Evolutionary conservation across 192 early-diverging fungal species (phyloP).

Genomic region (Coemansia sp.): DNA sequence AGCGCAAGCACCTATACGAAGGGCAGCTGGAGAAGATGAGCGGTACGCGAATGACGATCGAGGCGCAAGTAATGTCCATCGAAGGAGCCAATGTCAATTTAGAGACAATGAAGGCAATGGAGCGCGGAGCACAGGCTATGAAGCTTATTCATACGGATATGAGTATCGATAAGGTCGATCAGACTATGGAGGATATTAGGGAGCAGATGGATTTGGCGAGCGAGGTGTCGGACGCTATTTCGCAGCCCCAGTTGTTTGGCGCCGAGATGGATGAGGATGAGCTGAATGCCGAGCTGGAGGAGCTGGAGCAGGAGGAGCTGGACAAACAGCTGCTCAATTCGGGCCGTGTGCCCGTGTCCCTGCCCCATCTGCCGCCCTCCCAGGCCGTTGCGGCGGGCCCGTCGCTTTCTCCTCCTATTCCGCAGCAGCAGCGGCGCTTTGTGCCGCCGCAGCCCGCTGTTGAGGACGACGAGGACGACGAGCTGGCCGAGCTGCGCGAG

Average conservation of each 20-base stretch:
- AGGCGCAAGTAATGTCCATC: constrained; percentile 94
- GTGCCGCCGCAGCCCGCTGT: constrained; percentile 1
- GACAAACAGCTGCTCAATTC: constrained; percentile 83
- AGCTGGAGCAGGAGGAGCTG: constrained; percentile 91
- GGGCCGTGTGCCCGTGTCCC: constrained; percentile 62
- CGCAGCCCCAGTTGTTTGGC: constrained; percentile 85
- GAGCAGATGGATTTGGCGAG: constrained; percentile 98
- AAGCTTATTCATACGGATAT: constrained; percentile 84
- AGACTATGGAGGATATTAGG: constrained; percentile 94
- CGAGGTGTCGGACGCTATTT: constrained; percentile 91
- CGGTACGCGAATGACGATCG: constrained; percentile 88
- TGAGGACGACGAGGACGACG: constrained; percentile 39
- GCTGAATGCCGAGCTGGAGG: constrained; percentile 85
- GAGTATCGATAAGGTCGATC: constrained; percentile 94
- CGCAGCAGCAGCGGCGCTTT: background rate
- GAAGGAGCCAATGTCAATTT: constrained; percentile 96
- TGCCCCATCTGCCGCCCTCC: constrained; percentile 57
- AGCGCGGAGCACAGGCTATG: constrained; percentile 90
- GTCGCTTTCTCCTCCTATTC: background rate
- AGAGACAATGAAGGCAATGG: constrained; percentile 95
- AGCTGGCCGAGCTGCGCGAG: constrained; percentile 50
- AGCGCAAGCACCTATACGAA: constrained; percentile 89
- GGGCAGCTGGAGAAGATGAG: constrained; percentile 86
- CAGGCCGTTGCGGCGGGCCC: too few relatives aligned
- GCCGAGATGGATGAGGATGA: constrained; percentile 96